Evolutionary conservation across 805 yeast species (phyloP).

Genomic region (Candida nitratophila): DNA sequence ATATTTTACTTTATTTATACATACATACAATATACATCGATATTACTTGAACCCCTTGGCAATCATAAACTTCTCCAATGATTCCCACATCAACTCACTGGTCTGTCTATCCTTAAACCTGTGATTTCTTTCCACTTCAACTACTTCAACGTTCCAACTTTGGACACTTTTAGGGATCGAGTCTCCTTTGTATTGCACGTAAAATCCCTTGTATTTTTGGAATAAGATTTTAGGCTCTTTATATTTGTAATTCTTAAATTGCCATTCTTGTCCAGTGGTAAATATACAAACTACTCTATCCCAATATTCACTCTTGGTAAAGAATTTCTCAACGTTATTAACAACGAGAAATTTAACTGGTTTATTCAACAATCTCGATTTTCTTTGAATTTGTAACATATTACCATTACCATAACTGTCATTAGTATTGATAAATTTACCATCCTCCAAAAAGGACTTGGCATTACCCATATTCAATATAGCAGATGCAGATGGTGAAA

Average conservation of each 20-base stretch:
- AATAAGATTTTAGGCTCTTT: slow-evolving; percentile 73
- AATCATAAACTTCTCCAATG: slow-evolving; percentile 65
- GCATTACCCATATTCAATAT: slow-evolving; percentile 58
- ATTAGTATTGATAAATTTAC: slow-evolving; percentile 43
- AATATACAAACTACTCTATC: slow-evolving; percentile 92
- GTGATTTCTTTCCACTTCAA: slow-evolving; percentile 71
- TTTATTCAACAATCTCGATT: slow-evolving; percentile 46
- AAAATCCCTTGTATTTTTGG: slow-evolving; percentile 79
- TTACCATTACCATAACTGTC: slow-evolving; percentile 29
- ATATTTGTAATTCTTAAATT: slow-evolving; percentile 82
- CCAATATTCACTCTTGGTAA: slow-evolving; percentile 96
- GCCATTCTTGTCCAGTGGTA: slow-evolving; percentile 98
- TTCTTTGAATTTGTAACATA: slow-evolving; percentile 47
- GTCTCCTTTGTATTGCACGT: slow-evolving; percentile 71
- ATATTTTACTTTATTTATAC: too few species aligned
- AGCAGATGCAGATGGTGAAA: slow-evolving; percentile 77
- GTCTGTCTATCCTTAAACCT: slow-evolving; percentile 88
- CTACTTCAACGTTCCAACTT: slow-evolving; percentile 84
- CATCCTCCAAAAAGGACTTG: slow-evolving; percentile 65
- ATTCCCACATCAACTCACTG: slow-evolving; percentile 79
- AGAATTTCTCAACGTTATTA: slow-evolving; percentile 78
- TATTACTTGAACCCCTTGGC: slow-evolving; percentile 48
- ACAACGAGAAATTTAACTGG: slow-evolving; percentile 70
- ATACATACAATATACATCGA: too few species aligned
- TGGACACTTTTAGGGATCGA: slow-evolving; percentile 64